phyloP scores from a whole-genome alignment of 176 grass and related monocot species.

The Avena atlantica region DNA sequence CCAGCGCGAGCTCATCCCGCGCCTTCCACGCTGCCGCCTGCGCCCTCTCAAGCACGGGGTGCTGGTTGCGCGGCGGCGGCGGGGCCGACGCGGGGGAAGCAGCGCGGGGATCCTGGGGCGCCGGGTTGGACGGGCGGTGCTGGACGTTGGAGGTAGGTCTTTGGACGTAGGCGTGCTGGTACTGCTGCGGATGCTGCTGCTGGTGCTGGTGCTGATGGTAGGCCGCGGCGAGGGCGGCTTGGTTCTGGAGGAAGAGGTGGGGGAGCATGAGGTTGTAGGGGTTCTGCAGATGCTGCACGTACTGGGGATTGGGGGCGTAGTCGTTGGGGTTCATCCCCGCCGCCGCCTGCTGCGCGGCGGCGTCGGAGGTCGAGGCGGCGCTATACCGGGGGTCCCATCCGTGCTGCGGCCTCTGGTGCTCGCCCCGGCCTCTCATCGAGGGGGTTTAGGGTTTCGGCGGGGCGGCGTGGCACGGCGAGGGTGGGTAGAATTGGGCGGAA shows the following conservation, averaged over 20 bases:
- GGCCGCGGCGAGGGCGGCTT: conserved; percentile 36
- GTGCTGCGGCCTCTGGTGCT: conserved; percentile 18
- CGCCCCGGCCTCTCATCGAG: conserved; percentile 40
- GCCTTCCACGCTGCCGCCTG: conserved; percentile 57
- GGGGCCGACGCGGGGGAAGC: neutral
- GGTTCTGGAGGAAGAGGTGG: conserved; percentile 60
- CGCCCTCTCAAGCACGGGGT: conserved; percentile 55
- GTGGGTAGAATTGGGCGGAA: neutral
- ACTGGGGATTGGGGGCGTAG: conserved; percentile 54
- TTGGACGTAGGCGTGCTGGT: conserved; percentile 37
- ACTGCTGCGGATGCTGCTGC: neutral
- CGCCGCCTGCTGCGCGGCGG: conserved; percentile 35
- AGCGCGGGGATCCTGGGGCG: neutral
- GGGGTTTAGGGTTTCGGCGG: neutral
- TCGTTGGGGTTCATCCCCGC: conserved; percentile 48
- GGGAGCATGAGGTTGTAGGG: conserved; percentile 29
- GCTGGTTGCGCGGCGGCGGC: conserved; percentile 11
- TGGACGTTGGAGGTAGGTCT: conserved; percentile 42
- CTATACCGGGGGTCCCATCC: conserved; percentile 42
- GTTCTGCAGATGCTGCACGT: conserved; percentile 32
- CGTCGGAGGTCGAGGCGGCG: conserved; percentile 35
- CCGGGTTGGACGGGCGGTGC: neutral
- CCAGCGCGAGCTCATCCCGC: conserved; percentile 54
- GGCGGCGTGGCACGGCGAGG: neutral
- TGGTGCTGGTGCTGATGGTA: conserved; percentile 36